Conservation (phyloP, 805 yeast genomes). For the Candida nitratophila region DNA sequence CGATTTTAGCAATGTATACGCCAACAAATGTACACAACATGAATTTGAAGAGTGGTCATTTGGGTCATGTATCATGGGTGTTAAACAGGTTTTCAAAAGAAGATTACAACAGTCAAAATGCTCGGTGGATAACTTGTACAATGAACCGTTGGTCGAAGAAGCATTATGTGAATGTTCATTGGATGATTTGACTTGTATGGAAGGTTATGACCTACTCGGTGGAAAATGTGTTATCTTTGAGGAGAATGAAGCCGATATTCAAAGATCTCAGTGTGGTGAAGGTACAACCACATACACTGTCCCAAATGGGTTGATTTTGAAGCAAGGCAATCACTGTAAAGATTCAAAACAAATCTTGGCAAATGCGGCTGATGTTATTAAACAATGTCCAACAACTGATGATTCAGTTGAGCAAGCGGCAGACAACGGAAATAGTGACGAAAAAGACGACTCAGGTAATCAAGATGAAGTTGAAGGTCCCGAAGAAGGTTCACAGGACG, state of each 20-base stretch:
- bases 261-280: slow-evolving; percentile 6
- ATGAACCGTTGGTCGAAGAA: slow-evolving; percentile 29
- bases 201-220: slow-evolving; percentile 29
- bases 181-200: slow-evolving; percentile 56
- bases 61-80: slow-evolving; percentile 51
- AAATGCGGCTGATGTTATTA: not conserved
- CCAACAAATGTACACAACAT: slow-evolving; percentile 15
- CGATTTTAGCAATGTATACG: slow-evolving; percentile 34
- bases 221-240: slow-evolving; percentile 35
- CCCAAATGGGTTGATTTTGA: slow-evolving; percentile 8
- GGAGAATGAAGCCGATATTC: slow-evolving; percentile 4
- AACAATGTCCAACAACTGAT: slow-evolving; percentile 5
- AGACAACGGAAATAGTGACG: slow-evolving; percentile 10
- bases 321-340: slow-evolving; percentile 4
- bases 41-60: slow-evolving; percentile 53
- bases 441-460: slow-evolving; percentile 19
- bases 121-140: slow-evolving; percentile 32
- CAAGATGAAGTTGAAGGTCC: slow-evolving; percentile 30
- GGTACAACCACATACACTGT: slow-evolving; percentile 6
- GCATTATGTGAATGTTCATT: slow-evolving; percentile 50
- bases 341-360: not conserved
- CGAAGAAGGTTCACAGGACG: slow-evolving; percentile 26
- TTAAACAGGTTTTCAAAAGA: slow-evolving; percentile 45
- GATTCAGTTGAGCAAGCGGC: slow-evolving; percentile 6
- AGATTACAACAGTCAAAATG: slow-evolving; percentile 55